Conservation (phyloP, 208 protist genomes). For the Leishmania martiniquensis region DNA sequence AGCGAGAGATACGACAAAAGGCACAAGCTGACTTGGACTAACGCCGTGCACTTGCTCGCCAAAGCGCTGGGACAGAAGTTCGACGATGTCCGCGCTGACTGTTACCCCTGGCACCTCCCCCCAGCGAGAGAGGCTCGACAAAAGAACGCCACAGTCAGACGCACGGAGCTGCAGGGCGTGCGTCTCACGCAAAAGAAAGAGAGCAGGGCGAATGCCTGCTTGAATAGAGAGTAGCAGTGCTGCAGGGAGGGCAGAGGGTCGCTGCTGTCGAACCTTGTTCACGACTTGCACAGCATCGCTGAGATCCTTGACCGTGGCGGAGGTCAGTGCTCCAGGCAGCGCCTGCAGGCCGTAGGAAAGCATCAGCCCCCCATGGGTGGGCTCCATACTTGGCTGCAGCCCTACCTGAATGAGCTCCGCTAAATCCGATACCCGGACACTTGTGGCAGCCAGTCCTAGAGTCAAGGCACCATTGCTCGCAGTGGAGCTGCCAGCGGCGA, state of each 20-base stretch:
- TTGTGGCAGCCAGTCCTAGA: not conserved
- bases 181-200: conserved; percentile 56
- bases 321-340: conserved; percentile 7
- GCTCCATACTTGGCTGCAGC: conserved; percentile 17
- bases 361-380: conserved; percentile 10
- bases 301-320: conserved; percentile 49
- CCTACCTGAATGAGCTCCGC: conserved; percentile 25
- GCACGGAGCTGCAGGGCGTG: conserved; percentile 52
- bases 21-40: conserved; percentile 63
- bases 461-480: not conserved
- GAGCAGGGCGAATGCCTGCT: conserved; percentile 46
- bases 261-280: conserved; percentile 30
- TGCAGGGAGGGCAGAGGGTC: conserved; percentile 18
- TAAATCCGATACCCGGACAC: conserved; percentile 15
- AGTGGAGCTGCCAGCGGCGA: not conserved
- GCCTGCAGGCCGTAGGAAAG: conserved; percentile 22
- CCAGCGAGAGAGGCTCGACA: conserved; percentile 60
- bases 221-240: conserved; percentile 36
- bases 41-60: conserved; percentile 47
- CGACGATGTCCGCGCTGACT: conserved; percentile 53
- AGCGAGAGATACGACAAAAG: conserved; percentile 39
- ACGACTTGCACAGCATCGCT: conserved; percentile 49
- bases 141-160: conserved; percentile 61
- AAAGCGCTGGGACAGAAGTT: conserved; percentile 75
- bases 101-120: conserved; percentile 41